Evolutionary conservation across 129 eudicot species (phyloP), one percentile per base, ranked within the genome.

Genomic region (Lactuca sativa): DNA sequence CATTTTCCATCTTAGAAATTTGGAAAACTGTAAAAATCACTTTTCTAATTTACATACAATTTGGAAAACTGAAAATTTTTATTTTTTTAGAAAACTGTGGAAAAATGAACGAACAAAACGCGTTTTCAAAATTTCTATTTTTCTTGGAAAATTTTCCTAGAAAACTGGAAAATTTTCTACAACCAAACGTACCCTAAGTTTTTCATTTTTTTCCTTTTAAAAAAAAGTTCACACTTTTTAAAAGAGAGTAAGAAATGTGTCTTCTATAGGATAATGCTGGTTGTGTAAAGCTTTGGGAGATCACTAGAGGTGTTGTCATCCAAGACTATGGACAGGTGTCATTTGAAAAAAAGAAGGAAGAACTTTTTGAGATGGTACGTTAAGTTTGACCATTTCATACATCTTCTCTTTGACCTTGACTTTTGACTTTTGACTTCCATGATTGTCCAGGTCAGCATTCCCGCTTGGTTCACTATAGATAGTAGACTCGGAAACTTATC

Each of bases 401-500:
- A 58, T 2, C 10, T 64, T 75, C 74, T 71, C 56, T 43, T 65
- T 62, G 74, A 62, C 75, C 53, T 56, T 81, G 65, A 56, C 61
- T 7, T 47, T 40, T 40, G 44, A 40, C 44, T 40, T 8, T 25
- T 71, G 14, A 43, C 21, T 21, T 21, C 55, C 69, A 58, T 65
- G 70, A 40, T 51, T 71, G 40, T 84, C 54, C 82, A 93, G 99
- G 96, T 93, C 41, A 93, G 97, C 85, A 78, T 93, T 78, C 99
- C 99, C n/a, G 82, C 97, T 15, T 93, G 99, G 99, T 93, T 89
- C 86, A 78, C 90, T 15, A 83, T 85, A 68, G 99, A 93, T 78
- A 85, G 90, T 53, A 82, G 92, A 88, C 99, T 93, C 33, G 99
- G 99, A 64, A 83, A 86, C 78, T 84, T 93, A 87, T 87, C 99